These are phyloP conservation scores for Fusarium avenaceum DNA, from an alignment of 2,329 filamentous ascomycete genomes.

Conservation along the genomic window DNA sequence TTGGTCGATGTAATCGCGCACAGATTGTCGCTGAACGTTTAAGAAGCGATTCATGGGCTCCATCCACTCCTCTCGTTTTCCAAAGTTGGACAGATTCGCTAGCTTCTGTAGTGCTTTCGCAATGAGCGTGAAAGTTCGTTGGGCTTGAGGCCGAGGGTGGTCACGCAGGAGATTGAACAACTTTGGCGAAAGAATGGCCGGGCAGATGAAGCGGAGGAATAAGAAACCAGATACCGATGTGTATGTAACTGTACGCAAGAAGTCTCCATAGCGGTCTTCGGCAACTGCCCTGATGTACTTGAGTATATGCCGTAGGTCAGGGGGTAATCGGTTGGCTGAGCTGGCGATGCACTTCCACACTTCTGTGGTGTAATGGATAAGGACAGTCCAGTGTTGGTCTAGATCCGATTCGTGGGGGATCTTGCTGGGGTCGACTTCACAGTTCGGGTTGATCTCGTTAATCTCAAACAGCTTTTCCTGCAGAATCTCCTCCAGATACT, in stretches of 20 bases:
- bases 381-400: slow-evolving; percentile 83
- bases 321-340: slow-evolving; percentile 81
- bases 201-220: slow-evolving; percentile 95
- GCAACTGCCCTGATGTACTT: slow-evolving; percentile 93
- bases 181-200: slow-evolving; percentile 95
- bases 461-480: slow-evolving; percentile 90
- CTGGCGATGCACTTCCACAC: slow-evolving; percentile 86
- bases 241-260: slow-evolving; percentile 88
- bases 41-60: slow-evolving; percentile 97
- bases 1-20: slow-evolving; percentile 88
- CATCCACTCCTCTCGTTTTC: slow-evolving; percentile 98
- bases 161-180: slow-evolving; percentile 88
- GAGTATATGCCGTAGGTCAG: slow-evolving; percentile 86
- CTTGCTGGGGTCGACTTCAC: slow-evolving; percentile 93
- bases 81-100: slow-evolving; percentile 91
- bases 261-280: slow-evolving; percentile 94
- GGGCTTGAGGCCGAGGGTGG: slow-evolving; percentile 84
- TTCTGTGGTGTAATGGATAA: slow-evolving; percentile 82
- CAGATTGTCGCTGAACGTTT: slow-evolving; percentile 78
- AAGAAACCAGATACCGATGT: slow-evolving; percentile 96
- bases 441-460: slow-evolving; percentile 89
- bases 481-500: slow-evolving; percentile 90
- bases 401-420: slow-evolving; percentile 75
- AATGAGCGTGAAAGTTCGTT: slow-evolving; percentile 90
- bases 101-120: slow-evolving; percentile 93